Evolutionary conservation across 352 stramenopile species (phyloP).

Genomic region (Blastocystis sp.): DNA sequence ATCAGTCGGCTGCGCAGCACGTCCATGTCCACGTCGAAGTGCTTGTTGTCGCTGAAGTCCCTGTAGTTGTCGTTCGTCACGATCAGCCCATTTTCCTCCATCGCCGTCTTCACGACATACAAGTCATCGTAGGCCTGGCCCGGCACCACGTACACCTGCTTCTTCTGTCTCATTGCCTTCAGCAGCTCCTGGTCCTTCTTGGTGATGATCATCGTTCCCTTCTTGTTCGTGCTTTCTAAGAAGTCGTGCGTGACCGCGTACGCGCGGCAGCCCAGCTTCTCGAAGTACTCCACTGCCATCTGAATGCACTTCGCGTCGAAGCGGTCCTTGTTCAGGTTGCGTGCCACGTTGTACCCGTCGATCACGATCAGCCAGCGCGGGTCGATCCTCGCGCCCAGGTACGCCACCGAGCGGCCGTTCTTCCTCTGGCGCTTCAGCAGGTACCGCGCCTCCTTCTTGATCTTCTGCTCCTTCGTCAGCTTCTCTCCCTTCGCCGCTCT

Average conservation of each 20-base stretch:
- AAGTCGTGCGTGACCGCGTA: slow-evolving; percentile 72
- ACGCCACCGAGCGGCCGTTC: too few relatives aligned
- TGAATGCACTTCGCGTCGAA: not conserved
- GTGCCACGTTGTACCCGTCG: not conserved
- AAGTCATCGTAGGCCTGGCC: slow-evolving; percentile 80
- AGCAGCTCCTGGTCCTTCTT: slow-evolving; percentile 12
- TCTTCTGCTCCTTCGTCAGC: not conserved
- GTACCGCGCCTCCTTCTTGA: not conserved
- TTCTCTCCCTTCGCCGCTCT: not conserved
- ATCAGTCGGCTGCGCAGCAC: slow-evolving; percentile 78
- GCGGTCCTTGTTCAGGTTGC: not conserved
- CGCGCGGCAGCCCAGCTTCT: not conserved
- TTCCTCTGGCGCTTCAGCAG: not conserved
- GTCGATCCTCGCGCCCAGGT: not conserved
- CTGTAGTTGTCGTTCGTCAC: slow-evolving; percentile 82
- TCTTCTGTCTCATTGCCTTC: not conserved
- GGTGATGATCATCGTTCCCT: not conserved
- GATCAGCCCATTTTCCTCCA: slow-evolving; percentile 77
- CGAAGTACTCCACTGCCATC: not conserved
- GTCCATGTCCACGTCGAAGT: slow-evolving; percentile 75
- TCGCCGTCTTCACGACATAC: slow-evolving; percentile 82
- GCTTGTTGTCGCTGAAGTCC: slow-evolving; percentile 79
- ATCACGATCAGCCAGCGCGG: not conserved
- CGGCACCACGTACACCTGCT: slow-evolving; percentile 65
- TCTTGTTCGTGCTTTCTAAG: slow-evolving; percentile 73